Percentiles rank a stretch among this genome's conserved stretches.
phyloP scores from a whole-genome alignment of 2,329 filamentous ascomycete species.

The Aspergillus versicolor region DNA sequence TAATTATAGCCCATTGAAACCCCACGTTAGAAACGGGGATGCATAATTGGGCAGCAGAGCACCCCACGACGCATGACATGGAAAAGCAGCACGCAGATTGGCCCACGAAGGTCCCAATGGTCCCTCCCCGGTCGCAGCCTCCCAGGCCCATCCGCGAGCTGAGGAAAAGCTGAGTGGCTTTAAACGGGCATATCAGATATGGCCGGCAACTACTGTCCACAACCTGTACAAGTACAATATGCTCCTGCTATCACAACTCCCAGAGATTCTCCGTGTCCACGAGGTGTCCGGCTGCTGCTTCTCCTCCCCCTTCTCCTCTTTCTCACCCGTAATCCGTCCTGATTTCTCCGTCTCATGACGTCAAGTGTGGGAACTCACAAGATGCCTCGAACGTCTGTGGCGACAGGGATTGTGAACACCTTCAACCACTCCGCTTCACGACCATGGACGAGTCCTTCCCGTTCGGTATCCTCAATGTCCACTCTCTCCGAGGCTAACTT shows the following conservation, averaged over 20 bases:
- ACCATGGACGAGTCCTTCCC: conserved; percentile 9
- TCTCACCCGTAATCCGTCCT: background rate
- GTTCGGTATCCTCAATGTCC: conserved; percentile 10
- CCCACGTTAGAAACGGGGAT: conserved; percentile 8
- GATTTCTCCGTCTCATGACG: conserved; percentile 9
- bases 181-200: conserved; percentile 5
- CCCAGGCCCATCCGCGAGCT: conserved; percentile 1
- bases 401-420: conserved; percentile 11
- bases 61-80: conserved; percentile 12
- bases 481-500: conserved; percentile 5
- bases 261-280: background rate
- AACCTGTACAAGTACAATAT: background rate
- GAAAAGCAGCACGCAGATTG: background rate
- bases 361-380: conserved; percentile 10
- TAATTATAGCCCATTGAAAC: conserved; percentile 9
- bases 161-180: conserved; percentile 2
- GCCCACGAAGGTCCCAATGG: background rate
- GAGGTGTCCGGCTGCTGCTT: background rate
- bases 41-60: conserved; percentile 2
- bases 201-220: background rate
- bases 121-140: conserved; percentile 7
- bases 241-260: background rate
- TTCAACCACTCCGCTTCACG: conserved; percentile 12
- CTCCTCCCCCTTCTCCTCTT: background rate
- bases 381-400: conserved; percentile 6